Conservation (phyloP, 176 grass and related monocot species). For the Oryza punctata region DNA sequence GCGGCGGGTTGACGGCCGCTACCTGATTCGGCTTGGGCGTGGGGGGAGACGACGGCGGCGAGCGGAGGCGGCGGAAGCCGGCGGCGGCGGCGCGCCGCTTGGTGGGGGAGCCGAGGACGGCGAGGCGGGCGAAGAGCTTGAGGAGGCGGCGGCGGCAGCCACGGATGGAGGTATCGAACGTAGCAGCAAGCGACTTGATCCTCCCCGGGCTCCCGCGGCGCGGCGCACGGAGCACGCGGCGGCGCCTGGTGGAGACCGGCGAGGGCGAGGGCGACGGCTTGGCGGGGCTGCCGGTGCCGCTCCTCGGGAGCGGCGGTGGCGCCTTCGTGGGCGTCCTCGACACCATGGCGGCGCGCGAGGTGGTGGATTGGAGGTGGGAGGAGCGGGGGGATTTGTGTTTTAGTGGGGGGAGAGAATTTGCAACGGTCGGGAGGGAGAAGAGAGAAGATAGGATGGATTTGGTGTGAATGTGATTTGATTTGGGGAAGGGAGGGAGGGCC, state of each 20-base stretch:
- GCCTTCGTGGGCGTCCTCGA: conserved; percentile 77
- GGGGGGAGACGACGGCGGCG: neutral
- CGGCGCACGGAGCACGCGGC: conserved; percentile 23
- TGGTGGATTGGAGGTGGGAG: neutral
- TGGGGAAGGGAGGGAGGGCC: neutral
- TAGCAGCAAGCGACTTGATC: conserved; percentile 38
- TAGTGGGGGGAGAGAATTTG: conserved; percentile 20
- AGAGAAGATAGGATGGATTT: neutral
- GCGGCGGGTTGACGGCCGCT: neutral
- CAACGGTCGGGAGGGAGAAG: conserved; percentile 46
- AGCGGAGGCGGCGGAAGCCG: conserved; percentile 73
- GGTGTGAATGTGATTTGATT: neutral
- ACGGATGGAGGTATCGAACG: conserved; percentile 63
- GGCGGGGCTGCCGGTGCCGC: conserved; percentile 30
- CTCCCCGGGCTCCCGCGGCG: conserved; percentile 37
- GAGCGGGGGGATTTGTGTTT: conserved; percentile 10
- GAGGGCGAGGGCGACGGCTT: conserved; percentile 33
- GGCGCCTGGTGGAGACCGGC: neutral
- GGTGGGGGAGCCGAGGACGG: conserved; percentile 45
- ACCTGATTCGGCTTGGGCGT: neutral
- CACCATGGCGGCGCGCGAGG: conserved; percentile 45
- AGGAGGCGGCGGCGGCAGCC: conserved; percentile 79
- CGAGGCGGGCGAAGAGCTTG: conserved; percentile 77
- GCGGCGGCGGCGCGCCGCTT: conserved; percentile 37
- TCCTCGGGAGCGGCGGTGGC: conserved; percentile 1